phyloP scores from a whole-genome alignment of 2,329 filamentous ascomycete genomes.

The Arthrocladium fulminans region DNA sequence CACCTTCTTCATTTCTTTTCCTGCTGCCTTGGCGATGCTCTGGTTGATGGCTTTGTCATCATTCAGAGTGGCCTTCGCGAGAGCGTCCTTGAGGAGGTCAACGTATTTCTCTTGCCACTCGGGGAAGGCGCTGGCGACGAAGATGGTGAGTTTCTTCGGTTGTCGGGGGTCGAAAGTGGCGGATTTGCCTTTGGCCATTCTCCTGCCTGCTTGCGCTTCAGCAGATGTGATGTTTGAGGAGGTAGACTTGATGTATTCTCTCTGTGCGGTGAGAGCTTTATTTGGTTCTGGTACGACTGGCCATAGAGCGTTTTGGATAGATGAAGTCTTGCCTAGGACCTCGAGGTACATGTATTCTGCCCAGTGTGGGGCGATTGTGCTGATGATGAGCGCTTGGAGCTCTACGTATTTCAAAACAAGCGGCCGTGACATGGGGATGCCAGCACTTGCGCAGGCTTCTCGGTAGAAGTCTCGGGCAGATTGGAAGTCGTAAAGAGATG shows the following conservation, averaged over 20 bases:
- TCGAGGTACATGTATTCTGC: constrained; percentile 91
- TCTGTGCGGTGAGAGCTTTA: constrained; percentile 62
- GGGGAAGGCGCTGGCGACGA: constrained; percentile 69
- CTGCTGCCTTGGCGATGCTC: constrained; percentile 66
- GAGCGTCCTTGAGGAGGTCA: constrained; percentile 63
- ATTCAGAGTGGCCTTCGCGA: constrained; percentile 52
- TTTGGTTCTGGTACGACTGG: constrained; percentile 58
- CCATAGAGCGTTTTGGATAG: constrained; percentile 71
- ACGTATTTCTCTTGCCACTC: constrained; percentile 89
- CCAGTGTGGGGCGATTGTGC: constrained; percentile 86
- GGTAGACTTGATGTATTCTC: constrained; percentile 69
- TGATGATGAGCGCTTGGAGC: constrained; percentile 72
- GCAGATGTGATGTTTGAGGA: constrained; percentile 74
- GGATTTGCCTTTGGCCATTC: constrained; percentile 85
- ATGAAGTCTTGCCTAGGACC: constrained; percentile 64
- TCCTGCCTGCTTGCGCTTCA: constrained; percentile 67
- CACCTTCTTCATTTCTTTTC: constrained; percentile 78
- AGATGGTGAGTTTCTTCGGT: constrained; percentile 85
- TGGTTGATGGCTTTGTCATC: constrained; percentile 76
- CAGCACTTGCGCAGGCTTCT: constrained; percentile 65
- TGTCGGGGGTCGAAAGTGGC: constrained; percentile 79
- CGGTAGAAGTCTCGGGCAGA: constrained; percentile 83
- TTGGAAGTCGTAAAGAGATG: constrained; percentile 83
- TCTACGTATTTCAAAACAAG: constrained; percentile 73
- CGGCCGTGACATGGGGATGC: constrained; percentile 78